Evolutionary conservation across 331 rosid genomes (phyloP).

Genomic region (Prunus yedoensis): DNA sequence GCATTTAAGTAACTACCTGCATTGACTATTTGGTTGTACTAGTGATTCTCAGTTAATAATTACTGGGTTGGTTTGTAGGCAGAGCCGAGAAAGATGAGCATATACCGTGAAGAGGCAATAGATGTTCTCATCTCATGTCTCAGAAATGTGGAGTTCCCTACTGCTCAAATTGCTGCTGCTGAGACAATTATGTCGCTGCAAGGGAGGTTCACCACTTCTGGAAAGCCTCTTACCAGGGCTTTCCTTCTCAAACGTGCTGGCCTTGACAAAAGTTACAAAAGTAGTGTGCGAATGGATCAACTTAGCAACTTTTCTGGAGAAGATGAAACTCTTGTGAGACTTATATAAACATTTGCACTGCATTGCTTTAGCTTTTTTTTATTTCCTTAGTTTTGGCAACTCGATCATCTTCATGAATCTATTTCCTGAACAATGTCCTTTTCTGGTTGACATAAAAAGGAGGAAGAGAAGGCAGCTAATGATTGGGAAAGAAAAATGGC

Average conservation of each 20-base stretch:
- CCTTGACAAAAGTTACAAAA: constrained; percentile 44
- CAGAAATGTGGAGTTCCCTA: constrained; percentile 56
- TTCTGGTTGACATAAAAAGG: constrained; percentile 45
- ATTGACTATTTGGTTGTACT: constrained; percentile 7
- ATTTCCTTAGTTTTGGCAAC: constrained; percentile 13
- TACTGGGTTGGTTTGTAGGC: constrained; percentile 45
- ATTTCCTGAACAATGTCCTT: not conserved
- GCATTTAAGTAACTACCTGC: constrained; percentile 1
- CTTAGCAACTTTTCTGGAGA: constrained; percentile 40
- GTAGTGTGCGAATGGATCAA: constrained; percentile 43
- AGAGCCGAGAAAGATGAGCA: constrained; percentile 92
- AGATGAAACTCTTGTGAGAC: constrained; percentile 48
- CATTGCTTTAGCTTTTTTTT: constrained; percentile 13
- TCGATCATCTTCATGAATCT: not conserved
- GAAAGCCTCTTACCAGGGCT: constrained; percentile 64
- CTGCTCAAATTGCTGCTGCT: constrained; percentile 69
- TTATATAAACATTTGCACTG: not conserved
- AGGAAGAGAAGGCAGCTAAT: constrained; percentile 72
- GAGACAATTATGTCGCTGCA: constrained; percentile 73
- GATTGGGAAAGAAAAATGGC: constrained; percentile 92
- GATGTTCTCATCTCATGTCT: constrained; percentile 84
- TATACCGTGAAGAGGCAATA: constrained; percentile 91
- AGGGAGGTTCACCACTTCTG: constrained; percentile 68
- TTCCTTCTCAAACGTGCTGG: constrained; percentile 81
- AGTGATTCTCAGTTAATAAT: constrained; percentile 11